Evolutionary conservation across 2,329 filamentous ascomycete species (phyloP).

Genomic region (Neofusicoccum parvum): DNA sequence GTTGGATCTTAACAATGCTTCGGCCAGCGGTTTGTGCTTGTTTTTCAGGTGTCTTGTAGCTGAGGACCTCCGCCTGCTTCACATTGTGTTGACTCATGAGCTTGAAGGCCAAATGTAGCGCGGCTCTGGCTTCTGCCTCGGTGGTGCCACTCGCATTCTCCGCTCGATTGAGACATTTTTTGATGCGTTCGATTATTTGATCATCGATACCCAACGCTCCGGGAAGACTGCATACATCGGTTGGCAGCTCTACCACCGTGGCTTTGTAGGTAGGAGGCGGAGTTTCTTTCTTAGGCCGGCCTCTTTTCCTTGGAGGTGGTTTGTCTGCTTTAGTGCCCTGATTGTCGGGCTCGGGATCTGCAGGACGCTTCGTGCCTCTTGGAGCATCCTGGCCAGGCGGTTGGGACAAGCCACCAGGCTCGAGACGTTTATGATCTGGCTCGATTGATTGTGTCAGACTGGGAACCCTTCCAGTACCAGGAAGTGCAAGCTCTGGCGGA

Average conservation of each 20-base stretch:
- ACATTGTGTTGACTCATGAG: slow-evolving; percentile 25
- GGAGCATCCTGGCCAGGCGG: no score
- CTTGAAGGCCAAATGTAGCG: slow-evolving; percentile 13
- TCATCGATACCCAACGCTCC: slow-evolving; percentile 12
- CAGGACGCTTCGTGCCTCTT: background rate
- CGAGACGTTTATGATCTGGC: background rate
- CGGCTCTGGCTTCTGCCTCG: slow-evolving; percentile 12
- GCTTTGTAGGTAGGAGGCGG: background rate
- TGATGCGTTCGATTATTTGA: slow-evolving; percentile 20
- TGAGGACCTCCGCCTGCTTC: slow-evolving; percentile 24
- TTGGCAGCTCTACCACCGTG: background rate
- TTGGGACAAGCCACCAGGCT: background rate
- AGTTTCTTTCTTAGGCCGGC: background rate
- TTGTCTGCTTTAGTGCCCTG: background rate
- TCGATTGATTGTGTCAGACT: background rate
- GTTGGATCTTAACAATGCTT: slow-evolving; percentile 20
- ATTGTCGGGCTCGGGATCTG: background rate
- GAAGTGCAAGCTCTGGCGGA: no score
- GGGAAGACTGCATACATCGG: background rate
- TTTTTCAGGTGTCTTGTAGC: slow-evolving; percentile 17
- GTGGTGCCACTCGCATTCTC: slow-evolving; percentile 12
- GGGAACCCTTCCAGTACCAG: no score
- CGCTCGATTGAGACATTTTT: slow-evolving; percentile 23
- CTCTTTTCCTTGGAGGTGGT: background rate
- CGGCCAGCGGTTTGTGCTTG: slow-evolving; percentile 19